Percentiles rank a stretch among this genome's conserved stretches.
phyloP scores from a whole-genome alignment of 192 early-diverging fungal species.

The Umbelopsis sp. region DNA sequence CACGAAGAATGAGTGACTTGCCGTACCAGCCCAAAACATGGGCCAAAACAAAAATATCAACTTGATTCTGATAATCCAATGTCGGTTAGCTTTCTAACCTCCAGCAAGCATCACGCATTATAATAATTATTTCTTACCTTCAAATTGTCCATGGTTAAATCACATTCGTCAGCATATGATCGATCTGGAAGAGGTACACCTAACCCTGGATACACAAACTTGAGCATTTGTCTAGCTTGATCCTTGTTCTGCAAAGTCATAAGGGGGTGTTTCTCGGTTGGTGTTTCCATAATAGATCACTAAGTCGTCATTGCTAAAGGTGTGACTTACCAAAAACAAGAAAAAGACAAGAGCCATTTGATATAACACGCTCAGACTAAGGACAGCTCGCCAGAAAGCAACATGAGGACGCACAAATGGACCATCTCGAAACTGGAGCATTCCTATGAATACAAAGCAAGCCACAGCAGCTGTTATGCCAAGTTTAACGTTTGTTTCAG shows the following conservation, averaged over 20 bases:
- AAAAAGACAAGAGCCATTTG: constrained; percentile 88
- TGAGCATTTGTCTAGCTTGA: constrained; percentile 79
- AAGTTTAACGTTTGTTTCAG: constrained; percentile 53
- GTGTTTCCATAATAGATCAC: neutral
- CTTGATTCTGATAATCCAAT: constrained; percentile 57
- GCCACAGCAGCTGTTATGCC: constrained; percentile 50
- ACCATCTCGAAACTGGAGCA: constrained; percentile 91
- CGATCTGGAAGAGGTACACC: constrained; percentile 87
- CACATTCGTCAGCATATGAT: constrained; percentile 90
- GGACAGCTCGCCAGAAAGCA: constrained; percentile 88
- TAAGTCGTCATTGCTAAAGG: neutral
- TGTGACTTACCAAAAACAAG: constrained; percentile 77
- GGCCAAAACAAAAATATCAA: constrained; percentile 93
- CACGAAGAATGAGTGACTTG: constrained; percentile 90
- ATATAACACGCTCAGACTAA: constrained; percentile 85
- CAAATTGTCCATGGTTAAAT: constrained; percentile 73
- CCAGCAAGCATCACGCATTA: neutral
- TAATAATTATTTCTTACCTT: constrained; percentile 44
- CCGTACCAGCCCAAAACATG: constrained; percentile 94
- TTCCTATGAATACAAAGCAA: constrained; percentile 78
- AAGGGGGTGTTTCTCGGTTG: neutral
- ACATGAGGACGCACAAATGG: constrained; percentile 93
- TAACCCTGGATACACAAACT: constrained; percentile 76
- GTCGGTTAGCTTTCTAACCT: neutral
- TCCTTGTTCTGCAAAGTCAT: constrained; percentile 78